Base-by-base conservation (phyloP, 495 filamentous ascomycete species). In the Daldinia concentrica region DNA sequence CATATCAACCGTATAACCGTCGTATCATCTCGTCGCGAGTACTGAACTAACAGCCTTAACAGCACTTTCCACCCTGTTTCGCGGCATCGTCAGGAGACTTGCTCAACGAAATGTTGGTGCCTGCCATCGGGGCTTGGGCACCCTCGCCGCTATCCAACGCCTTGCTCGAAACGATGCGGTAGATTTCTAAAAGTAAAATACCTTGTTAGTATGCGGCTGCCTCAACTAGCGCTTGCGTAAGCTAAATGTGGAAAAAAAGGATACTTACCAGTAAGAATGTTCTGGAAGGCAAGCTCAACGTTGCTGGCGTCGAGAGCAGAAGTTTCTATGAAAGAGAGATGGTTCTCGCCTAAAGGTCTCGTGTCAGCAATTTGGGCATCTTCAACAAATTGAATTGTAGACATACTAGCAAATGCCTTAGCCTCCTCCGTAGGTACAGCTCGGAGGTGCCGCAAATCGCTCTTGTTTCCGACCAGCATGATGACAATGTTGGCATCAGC, bases 391-490 rank as follows among this genome's bases (percentile, higher is more conserved):
- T 15, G n/a, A 39, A 55, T 26, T 29, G 26, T 62, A 43, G 58
- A 81, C 93, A 68, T 85, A 98, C 96, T 97, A 51, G 96, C 95
- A 89, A 99, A 98, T 72, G 91, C 86, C 86, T 98, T 99, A 72
- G 95, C 95, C 81, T 98, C 96, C 76, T 99, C 96, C 63, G 96
- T 99, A 62, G 96, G 94, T 60, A 99, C 96, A 64, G 96, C 96
- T 78, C 96, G 88, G 80, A 99, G 85, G 84, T 99, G 96, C 82
- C 94, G 90, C 88, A 97, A 90, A 97, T 99, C 96, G 79, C 95
- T 98, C 91, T 99, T 99, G 88, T 99, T 99, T 73, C 96, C 96
- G 58, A 98, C 96, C 75, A 99, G 84, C 95, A 99, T 98, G 81
- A 99, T 99, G 66, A 99, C 96, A 69, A 99, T 99, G 85, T 99